Evolutionary conservation across 2,329 filamentous ascomycete genomes (phyloP), one percentile per base, ranked within the genome.

Genomic region (Aureobasidium zeae): DNA sequence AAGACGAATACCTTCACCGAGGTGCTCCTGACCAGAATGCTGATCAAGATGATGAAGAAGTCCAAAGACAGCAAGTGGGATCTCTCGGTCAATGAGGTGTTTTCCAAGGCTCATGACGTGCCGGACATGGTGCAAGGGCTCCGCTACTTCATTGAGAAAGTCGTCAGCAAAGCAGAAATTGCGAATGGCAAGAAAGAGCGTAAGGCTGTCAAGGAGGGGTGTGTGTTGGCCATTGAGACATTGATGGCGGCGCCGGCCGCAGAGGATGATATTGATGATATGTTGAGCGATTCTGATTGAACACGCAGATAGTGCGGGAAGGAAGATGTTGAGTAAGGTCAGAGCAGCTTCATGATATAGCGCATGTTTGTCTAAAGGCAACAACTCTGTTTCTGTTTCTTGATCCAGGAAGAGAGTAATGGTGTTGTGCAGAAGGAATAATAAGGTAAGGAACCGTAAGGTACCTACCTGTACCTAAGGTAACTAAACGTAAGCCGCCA

Each of bases 1-100:
- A 87, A 83, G 63, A 86, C 85, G 0, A 78, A 74, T 45, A 76
- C 76, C 17, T 91, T 96, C 57, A 71, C 88, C 33, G 86, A 95
- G 61, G 68, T 91, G 6, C 65, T 95, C 52, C 69, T 96, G 12
- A 78, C 91, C 36, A 83, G 79, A 2, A 63, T 87, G 10, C 75
- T 96, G 22, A 71, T 85, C 38, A 37, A 55, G 33, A 35, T 51
- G 11, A 49, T 51, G 20, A 71, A 72, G 44, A 62, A 65, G 47
- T 57, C 61, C 21, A 66, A 70, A 44, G 64, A 58, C 4, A 58
- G 61, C 2, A 68, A 70, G 48, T 71, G 79, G 49, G 74, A 79
- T 46, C 68, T 70, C 43, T 67, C 69, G 1, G 64, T 94, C 20
- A 67, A 75, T 49, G 78, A 78, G 36, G 65, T 86, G 1, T 85